Conservation (phyloP, 495 filamentous ascomycete genomes). For the Neurospora sp. region DNA sequence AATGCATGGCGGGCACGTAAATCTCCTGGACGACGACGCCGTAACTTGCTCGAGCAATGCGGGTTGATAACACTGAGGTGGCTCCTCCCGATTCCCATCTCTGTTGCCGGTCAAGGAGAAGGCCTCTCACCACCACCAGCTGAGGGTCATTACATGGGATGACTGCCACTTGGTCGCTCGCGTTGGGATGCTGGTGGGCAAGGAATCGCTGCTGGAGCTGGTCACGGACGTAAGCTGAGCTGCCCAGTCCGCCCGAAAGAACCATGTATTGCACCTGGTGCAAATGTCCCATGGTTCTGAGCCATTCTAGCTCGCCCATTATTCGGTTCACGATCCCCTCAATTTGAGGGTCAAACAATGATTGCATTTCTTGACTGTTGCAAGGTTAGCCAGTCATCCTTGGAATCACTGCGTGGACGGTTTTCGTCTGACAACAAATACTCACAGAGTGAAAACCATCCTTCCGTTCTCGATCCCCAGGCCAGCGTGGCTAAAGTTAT, state of each 20-base stretch:
- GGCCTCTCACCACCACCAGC: slow-evolving; percentile 46
- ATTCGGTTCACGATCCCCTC: slow-evolving; percentile 42
- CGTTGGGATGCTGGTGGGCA: slow-evolving; percentile 25
- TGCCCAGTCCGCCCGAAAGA: slow-evolving; percentile 55
- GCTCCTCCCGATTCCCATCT: slow-evolving; percentile 29
- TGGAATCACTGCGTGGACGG: not conserved
- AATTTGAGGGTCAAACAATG: slow-evolving; percentile 47
- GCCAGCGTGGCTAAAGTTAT: slow-evolving; percentile 28
- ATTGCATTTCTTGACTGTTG: slow-evolving; percentile 37
- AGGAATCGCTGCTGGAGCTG: slow-evolving; percentile 32
- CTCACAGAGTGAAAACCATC: slow-evolving; percentile 21
- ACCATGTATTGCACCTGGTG: slow-evolving; percentile 46
- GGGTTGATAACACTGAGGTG: slow-evolving; percentile 31
- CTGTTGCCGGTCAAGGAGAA: slow-evolving; percentile 46
- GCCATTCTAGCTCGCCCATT: slow-evolving; percentile 43
- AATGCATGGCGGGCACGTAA: slow-evolving; percentile 37
- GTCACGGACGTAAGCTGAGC: slow-evolving; percentile 49
- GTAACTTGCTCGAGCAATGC: slow-evolving; percentile 48
- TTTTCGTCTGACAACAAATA: not conserved
- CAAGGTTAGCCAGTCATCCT: not conserved
- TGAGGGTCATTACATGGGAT: slow-evolving; percentile 46
- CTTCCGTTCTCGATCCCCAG: slow-evolving; percentile 30
- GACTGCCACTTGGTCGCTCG: slow-evolving; percentile 30
- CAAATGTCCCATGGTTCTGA: slow-evolving; percentile 33
- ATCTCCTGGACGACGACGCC: slow-evolving; percentile 39